These are phyloP conservation scores for Gastrolobium bilobum DNA, from an alignment of 306 rosid genomes.

Conservation along the genomic window DNA sequence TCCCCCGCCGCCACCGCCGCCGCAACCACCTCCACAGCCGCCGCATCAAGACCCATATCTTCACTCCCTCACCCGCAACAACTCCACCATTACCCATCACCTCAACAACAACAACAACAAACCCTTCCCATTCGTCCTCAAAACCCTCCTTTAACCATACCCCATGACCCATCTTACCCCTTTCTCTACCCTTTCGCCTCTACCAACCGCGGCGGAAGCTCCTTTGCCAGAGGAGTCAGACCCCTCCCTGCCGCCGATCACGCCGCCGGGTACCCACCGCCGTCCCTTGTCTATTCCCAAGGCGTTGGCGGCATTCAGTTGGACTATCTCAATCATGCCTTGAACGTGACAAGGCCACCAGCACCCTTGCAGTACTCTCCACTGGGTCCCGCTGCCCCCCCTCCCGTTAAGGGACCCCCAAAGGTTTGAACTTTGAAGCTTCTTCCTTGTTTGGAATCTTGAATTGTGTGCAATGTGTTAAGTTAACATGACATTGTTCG, in stretches of 20 bases:
- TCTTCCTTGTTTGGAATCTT: neutral
- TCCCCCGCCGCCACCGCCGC: constrained; percentile 31
- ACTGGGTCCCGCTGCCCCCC: constrained; percentile 49
- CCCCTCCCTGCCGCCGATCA: constrained; percentile 50
- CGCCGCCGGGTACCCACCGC: constrained; percentile 57
- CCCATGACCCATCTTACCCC: constrained; percentile 52
- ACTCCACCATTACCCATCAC: constrained; percentile 48
- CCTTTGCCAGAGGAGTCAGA: constrained; percentile 48
- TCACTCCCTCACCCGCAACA: constrained; percentile 55
- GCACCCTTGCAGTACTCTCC: constrained; percentile 55
- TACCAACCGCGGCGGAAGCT: constrained; percentile 68
- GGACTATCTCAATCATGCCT: constrained; percentile 56
- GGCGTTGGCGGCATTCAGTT: constrained; percentile 51
- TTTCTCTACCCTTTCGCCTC: constrained; percentile 68
- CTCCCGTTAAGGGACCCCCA: constrained; percentile 46
- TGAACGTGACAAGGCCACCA: constrained; percentile 59
- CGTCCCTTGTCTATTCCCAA: constrained; percentile 54
- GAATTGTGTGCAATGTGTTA: too few relatives aligned
- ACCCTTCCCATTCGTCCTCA: constrained; percentile 54
- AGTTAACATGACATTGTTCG: neutral
- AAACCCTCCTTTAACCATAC: constrained; percentile 44
- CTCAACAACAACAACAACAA: constrained; percentile 51
- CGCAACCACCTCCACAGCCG: constrained; percentile 15
- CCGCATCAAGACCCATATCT: constrained; percentile 53
- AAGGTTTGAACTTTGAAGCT: constrained; percentile 54